Base-by-base conservation (phyloP, 2,329 filamentous ascomycete genomes). In the Whalleya microplaca region DNA sequence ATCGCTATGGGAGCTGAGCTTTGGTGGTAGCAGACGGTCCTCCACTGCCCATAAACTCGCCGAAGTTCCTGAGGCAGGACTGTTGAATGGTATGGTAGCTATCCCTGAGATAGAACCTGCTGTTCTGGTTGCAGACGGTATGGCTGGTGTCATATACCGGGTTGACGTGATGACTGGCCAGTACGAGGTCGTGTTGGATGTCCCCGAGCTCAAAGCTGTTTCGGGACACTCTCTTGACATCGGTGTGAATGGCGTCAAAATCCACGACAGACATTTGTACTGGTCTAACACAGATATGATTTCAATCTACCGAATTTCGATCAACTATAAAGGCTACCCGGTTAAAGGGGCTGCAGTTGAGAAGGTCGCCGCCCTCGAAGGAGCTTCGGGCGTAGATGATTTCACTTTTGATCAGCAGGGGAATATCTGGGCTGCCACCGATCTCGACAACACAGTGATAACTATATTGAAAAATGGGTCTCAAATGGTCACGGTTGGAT, bases 171-270 rank as follows among this genome's bases (percentile, higher is more conserved):
- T 19, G 9, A 65, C 51, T 2, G 59, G 64, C 27, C 45, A 23
- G 16, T 54, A 62, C 49, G 49, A 56, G n/a, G 57, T 63, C n/a
- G 61, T 59, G 1, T 51, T 66, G 16, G 53, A 66, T 9, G 48
- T 63, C 16, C 46, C 61, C 8, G 64, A 69, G 45, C 62, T 66
- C 49, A 58, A 61, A 27, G 51, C 63, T 21, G 55, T 61, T 2
- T 41, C 58, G 16, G 54, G 51, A 10, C 55, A 44, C 7, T 20
- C 42, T 1, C 43, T 59, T 16, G 32, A 47, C 12, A 46, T 66
- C n/a, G 66, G 65, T 5, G 53, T 57, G 44, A 68, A 68, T 47
- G 66, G 66, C n/a, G 18, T 68, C 23, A 64, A 68, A 50, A 43
- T 66, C 14, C 44, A 48, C n/a, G 50, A 56, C 18, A 61, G 56